These are phyloP conservation scores for Aspergillus asperescens DNA, from an alignment of 495 filamentous ascomycete genomes.

Conservation along the genomic window DNA sequence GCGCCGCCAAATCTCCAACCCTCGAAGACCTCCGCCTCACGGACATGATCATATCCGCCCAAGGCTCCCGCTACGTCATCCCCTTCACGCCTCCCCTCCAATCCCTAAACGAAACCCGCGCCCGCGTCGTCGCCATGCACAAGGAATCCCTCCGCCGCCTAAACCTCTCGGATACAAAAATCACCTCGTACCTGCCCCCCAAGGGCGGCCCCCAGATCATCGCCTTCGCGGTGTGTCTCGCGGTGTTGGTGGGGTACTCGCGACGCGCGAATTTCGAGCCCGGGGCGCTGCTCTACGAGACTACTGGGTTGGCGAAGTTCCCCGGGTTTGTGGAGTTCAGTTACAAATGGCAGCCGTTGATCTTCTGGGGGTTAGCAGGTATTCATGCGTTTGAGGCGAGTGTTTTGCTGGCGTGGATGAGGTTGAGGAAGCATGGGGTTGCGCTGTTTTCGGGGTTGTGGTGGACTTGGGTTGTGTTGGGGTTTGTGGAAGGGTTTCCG, in stretches of 20 bases:
- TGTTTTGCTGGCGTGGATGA: slow-evolving; percentile 47
- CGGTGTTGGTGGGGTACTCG: slow-evolving; percentile 41
- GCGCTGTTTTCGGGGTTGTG: slow-evolving; percentile 47
- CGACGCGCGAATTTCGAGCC: slow-evolving; percentile 49
- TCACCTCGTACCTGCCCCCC: slow-evolving; percentile 52
- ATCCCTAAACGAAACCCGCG: slow-evolving; percentile 54
- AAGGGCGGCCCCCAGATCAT: slow-evolving; percentile 30
- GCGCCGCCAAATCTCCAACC: slow-evolving; percentile 43
- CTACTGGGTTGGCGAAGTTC: slow-evolving; percentile 35
- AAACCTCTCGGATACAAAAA: slow-evolving; percentile 48
- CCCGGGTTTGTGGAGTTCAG: slow-evolving; percentile 49
- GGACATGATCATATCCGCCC: slow-evolving; percentile 49
- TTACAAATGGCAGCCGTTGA: slow-evolving; percentile 40
- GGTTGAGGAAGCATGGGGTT: slow-evolving; percentile 55
- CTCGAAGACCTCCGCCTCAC: slow-evolving; percentile 56
- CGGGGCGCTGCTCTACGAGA: slow-evolving; percentile 50
- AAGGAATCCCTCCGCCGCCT: slow-evolving; percentile 50
- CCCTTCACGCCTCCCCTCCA: slow-evolving; percentile 59
- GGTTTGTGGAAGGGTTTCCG: slow-evolving; percentile 56
- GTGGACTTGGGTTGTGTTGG: slow-evolving; percentile 55
- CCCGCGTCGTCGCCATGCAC: slow-evolving; percentile 65
- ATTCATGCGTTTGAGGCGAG: slow-evolving; percentile 52
- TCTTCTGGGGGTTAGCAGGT: slow-evolving; percentile 46
- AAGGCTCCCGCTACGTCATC: slow-evolving; percentile 48
- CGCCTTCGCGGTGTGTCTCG: slow-evolving; percentile 42